Evolutionary conservation across 1,139 yeast genomes (phyloP).

Genomic region (Saccharomyces hybrid): DNA sequence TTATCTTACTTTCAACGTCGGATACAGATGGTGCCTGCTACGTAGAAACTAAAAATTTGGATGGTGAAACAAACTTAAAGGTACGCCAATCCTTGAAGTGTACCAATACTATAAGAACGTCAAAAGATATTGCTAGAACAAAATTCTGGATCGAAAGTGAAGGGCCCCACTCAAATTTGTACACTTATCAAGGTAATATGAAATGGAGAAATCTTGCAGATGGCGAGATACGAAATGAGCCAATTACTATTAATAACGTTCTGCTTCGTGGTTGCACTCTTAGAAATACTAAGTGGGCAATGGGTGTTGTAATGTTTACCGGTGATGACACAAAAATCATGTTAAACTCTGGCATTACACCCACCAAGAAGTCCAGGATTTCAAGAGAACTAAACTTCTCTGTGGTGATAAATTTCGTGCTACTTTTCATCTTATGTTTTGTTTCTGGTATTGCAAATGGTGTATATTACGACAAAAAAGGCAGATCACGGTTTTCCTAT

Average conservation of each 20-base stretch:
- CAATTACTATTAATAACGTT: slow-evolving; percentile 72
- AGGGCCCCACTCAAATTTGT: slow-evolving; percentile 77
- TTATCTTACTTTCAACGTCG: slow-evolving; percentile 70
- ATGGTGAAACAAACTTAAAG: slow-evolving; percentile 93
- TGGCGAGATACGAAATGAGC: slow-evolving; percentile 47
- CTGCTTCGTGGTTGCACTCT: slow-evolving; percentile 86
- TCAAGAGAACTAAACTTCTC: slow-evolving; percentile 77
- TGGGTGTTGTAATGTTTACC: slow-evolving; percentile 83
- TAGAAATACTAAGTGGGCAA: slow-evolving; percentile 88
- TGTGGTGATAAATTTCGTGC: slow-evolving; percentile 67
- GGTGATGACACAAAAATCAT: slow-evolving; percentile 89
- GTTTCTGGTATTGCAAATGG: slow-evolving; percentile 82
- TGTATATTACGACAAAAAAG: slow-evolving; percentile 46
- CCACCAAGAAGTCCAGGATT: slow-evolving; percentile 78
- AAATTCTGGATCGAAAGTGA: slow-evolving; percentile 86
- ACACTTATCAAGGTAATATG: slow-evolving; percentile 67
- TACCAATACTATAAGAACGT: slow-evolving; percentile 56
- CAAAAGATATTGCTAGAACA: slow-evolving; percentile 65
- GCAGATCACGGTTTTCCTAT: slow-evolving; percentile 57
- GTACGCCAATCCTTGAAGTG: slow-evolving; percentile 67
- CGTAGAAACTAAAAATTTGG: slow-evolving; percentile 88
- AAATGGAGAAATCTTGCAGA: slow-evolving; percentile 40
- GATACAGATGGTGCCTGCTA: slow-evolving; percentile 89
- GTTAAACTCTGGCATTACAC: slow-evolving; percentile 89
- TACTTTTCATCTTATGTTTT: slow-evolving; percentile 73